These are phyloP conservation scores for Aureobasidium sp. DNA, from an alignment of 2,329 filamentous ascomycete genomes.

Conservation along the genomic window DNA sequence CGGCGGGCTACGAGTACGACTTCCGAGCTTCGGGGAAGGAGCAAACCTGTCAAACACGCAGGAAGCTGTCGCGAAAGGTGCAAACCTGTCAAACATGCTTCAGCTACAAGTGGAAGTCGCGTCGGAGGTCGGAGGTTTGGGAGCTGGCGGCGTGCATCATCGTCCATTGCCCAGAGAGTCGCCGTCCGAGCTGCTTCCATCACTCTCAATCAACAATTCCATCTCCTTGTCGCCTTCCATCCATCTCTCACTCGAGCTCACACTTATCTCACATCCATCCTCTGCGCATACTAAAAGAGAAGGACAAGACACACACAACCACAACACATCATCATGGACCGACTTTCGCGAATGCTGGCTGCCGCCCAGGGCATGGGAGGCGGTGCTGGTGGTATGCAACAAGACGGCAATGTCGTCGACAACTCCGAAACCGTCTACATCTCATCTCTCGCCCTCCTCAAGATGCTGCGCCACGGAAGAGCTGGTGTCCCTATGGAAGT, in stretches of 20 bases:
- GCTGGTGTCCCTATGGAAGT: constrained; percentile 99
- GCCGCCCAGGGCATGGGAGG: constrained; percentile 58
- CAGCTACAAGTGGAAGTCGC: not conserved
- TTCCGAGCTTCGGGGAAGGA: not conserved
- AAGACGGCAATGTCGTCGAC: constrained; percentile 94
- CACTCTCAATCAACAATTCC: not conserved
- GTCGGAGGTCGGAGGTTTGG: not conserved
- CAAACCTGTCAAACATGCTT: not conserved
- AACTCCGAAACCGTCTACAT: constrained; percentile 99
- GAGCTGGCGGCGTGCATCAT: not conserved
- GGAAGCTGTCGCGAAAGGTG: not conserved
- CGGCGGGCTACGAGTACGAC: not conserved
- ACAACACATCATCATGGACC: constrained; percentile 57
- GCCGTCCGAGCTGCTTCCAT: not conserved
- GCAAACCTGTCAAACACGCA: no score
- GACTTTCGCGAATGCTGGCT: constrained; percentile 80
- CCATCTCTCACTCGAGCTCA: not conserved
- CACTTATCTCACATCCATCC: no score
- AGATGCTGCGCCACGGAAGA: constrained; percentile 96
- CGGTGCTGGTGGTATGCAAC: constrained; percentile 33
- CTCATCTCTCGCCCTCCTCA: constrained; percentile 89
- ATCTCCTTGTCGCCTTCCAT: not conserved
- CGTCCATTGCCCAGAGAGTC: not conserved
- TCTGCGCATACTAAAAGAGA: not conserved
- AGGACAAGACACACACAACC: not conserved